Evolutionary conservation across 2,329 filamentous ascomycete genomes (phyloP).

Genomic region (Claviceps spartinae): DNA sequence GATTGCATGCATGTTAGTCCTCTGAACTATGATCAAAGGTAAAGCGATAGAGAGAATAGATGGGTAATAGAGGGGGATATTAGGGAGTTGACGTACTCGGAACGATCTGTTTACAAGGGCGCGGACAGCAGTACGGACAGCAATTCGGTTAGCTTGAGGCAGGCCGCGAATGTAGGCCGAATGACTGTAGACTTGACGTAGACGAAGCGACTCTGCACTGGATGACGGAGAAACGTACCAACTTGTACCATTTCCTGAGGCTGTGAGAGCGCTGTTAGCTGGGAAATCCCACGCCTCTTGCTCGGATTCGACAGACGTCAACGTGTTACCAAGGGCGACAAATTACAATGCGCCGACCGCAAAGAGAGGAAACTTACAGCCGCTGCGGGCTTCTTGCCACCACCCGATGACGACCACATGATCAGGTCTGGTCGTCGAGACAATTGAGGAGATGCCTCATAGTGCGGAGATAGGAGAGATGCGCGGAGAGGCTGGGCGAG

Average conservation of each 20-base stretch:
- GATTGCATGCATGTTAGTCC: conserved; percentile 4
- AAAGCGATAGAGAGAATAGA: not conserved
- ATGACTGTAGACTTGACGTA: not conserved
- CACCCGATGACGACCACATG: conserved; percentile 53
- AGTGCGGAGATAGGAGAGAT: conserved; percentile 12
- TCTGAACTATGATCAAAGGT: conserved; percentile 13
- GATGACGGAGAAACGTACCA: conserved; percentile 44
- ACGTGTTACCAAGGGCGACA: not conserved
- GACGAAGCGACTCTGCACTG: not conserved
- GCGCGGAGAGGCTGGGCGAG: conserved; percentile 13
- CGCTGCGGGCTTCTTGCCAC: conserved; percentile 56
- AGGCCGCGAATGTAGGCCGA: too few species aligned
- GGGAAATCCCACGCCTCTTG: conserved; percentile 1
- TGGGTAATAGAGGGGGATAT: not conserved
- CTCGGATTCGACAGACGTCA: not conserved
- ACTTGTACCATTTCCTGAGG: conserved; percentile 98
- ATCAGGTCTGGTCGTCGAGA: conserved; percentile 18
- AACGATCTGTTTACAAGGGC: conserved; percentile 35
- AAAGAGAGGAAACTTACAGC: conserved; percentile 41
- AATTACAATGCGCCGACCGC: not conserved
- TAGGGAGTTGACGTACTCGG: conserved; percentile 38
- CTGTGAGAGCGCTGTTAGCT: conserved; percentile 25
- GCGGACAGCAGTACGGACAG: conserved; percentile 10
- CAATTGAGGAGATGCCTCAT: conserved; percentile 16
- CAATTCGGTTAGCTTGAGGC: conserved; percentile 1